Percentiles rank a stretch among this genome's conserved stretches.
Conservation (phyloP, 768 basidiomycete species). For the Auricularia heimuer region DNA sequence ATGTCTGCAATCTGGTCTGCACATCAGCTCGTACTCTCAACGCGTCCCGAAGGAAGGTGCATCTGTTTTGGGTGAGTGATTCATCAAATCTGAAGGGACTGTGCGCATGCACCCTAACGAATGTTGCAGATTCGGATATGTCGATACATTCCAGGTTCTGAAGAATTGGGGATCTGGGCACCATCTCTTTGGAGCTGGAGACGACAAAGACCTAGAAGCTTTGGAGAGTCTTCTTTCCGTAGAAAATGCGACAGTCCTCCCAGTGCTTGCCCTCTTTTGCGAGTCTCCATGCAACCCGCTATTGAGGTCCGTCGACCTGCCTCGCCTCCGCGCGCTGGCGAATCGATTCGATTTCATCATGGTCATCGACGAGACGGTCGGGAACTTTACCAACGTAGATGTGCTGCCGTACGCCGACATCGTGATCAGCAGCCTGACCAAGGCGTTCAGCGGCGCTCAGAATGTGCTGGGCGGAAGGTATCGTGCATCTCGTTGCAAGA, state of each 20-base stretch:
- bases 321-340: constrained; percentile 31
- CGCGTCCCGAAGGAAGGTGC: constrained; percentile 26
- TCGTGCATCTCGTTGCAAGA: not conserved
- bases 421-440: constrained; percentile 41
- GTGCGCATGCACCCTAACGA: too few relatives aligned
- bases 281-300: constrained; percentile 48
- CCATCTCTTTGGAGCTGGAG: constrained; percentile 35
- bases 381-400: constrained; percentile 43
- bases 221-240: constrained; percentile 25
- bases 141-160: constrained; percentile 42
- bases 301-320: constrained; percentile 35
- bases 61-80: constrained; percentile 37
- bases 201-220: constrained; percentile 26
- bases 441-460: constrained; percentile 42
- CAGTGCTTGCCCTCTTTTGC: constrained; percentile 37
- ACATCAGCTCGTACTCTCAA: constrained; percentile 29
- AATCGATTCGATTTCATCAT: constrained; percentile 39
- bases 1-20: constrained; percentile 48
- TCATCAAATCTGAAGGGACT: not conserved
- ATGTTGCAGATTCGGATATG: constrained; percentile 35
- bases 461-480: constrained; percentile 51
- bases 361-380: constrained; percentile 45
- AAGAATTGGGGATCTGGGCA: constrained; percentile 42
- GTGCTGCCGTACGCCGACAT: constrained; percentile 37
- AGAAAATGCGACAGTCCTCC: constrained; percentile 14